Conservation (phyloP, 2,329 filamentous ascomycete species). For the Neonectria magnoliae region DNA sequence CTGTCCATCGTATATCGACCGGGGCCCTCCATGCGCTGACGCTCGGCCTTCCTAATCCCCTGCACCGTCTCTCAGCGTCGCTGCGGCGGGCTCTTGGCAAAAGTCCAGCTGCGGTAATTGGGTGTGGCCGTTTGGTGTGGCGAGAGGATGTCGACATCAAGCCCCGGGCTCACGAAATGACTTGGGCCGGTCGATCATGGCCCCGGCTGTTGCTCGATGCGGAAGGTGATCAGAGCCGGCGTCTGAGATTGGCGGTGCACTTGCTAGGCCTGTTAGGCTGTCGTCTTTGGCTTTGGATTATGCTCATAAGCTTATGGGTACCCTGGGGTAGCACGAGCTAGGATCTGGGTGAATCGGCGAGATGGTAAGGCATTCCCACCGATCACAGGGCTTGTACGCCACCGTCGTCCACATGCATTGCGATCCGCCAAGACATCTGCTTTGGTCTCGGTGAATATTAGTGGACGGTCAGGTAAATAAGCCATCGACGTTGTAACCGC, state of each 20-base stretch:
- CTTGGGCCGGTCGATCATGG: neutral
- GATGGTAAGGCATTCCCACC: neutral
- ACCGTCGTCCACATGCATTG: neutral
- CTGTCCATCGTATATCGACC: neutral
- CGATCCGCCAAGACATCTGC: neutral
- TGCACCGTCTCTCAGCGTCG: neutral
- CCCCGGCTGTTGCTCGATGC: neutral
- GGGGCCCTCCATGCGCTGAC: neutral
- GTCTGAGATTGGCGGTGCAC: neutral
- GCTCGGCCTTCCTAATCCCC: conserved; percentile 15
- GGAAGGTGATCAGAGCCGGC: conserved; percentile 37
- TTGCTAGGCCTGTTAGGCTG: neutral
- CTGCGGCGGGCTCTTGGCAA: conserved; percentile 3
- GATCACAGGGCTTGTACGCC: neutral
- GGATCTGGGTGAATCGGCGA: neutral
- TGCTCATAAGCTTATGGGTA: conserved; percentile 18
- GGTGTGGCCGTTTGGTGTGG: conserved; percentile 7
- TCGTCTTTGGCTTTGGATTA: conserved; percentile 8
- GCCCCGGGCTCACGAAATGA: conserved; percentile 21
- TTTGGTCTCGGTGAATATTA: no score
- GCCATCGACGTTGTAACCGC: no score
- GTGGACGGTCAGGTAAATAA: no score
- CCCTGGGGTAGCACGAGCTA: neutral
- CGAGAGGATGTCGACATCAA: conserved; percentile 24
- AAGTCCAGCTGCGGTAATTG: neutral